These are phyloP conservation scores for Hypoxylon rickii DNA, from an alignment of 495 filamentous ascomycete genomes.

Conservation along the genomic window DNA sequence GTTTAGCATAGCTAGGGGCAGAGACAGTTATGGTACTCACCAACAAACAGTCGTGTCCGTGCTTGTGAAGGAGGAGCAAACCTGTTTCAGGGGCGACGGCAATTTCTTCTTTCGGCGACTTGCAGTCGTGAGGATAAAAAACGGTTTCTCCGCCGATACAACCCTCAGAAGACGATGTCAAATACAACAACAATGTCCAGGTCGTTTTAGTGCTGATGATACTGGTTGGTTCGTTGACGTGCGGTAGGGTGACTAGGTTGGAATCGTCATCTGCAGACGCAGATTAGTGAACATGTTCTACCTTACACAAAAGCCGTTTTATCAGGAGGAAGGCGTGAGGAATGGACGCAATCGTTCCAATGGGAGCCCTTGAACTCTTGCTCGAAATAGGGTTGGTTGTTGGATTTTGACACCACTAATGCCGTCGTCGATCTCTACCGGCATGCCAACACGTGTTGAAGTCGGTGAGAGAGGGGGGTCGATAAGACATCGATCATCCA, in stretches of 20 bases:
- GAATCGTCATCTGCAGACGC: slow-evolving; percentile 33
- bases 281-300: slow-evolving; percentile 18
- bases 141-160: slow-evolving; percentile 86
- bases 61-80: slow-evolving; percentile 83
- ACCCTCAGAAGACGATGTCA: slow-evolving; percentile 69
- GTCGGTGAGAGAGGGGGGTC: background rate
- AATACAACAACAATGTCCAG: slow-evolving; percentile 90
- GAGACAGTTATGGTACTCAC: slow-evolving; percentile 33
- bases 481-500: background rate
- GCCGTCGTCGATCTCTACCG: too few relatives aligned
- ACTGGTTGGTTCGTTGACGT: slow-evolving; percentile 80
- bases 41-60: slow-evolving; percentile 86
- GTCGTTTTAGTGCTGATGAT: slow-evolving; percentile 77
- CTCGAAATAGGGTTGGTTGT: background rate
- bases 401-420: background rate
- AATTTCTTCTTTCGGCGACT: slow-evolving; percentile 62
- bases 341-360: background rate
- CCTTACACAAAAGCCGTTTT: background rate
- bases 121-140: slow-evolving; percentile 79
- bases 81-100: slow-evolving; percentile 76
- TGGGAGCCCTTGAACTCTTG: background rate
- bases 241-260: slow-evolving; percentile 25
- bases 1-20: background rate
- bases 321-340: background rate
- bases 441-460: too few relatives aligned